Base-by-base conservation (phyloP, 768 basidiomycete genomes). In the Collybia nuda region DNA sequence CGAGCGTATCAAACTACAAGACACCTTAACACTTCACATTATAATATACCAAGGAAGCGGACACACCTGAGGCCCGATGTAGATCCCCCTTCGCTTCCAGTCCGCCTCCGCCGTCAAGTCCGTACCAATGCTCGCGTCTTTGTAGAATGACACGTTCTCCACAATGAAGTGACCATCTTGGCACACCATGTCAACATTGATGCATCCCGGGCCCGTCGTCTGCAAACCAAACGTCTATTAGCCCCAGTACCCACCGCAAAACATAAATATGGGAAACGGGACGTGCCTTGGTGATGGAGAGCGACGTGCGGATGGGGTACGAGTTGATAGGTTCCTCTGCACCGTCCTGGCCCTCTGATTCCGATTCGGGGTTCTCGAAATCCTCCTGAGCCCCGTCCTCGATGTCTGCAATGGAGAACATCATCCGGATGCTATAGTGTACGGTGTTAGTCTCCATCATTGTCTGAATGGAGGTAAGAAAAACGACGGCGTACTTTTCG, bases 371-470 rank as follows among this genome's bases (percentile, higher is more conserved):
- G 5, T 58, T 51, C 32, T 64, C 66, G 4, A 51, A 41, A 37
- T 67, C 61, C 32, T 69, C 66, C n/a, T 56, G 50, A 24, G 68
- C 70, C 22, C 72, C 70, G 22, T 73, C 73, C 58, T 90, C 83
- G 46, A 96, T 76, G 67, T 98, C 95, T 36, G 90, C 86, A 57
- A 96, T 90, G 52, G 93, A 93, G 80, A 98, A 97, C 68, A 93
- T 86, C 63, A 95, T 66, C 26, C 88, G 90, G 67, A 98, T 81
- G 57, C 93, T 95, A 61, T n/a, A 19, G 26, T 7, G 51, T 22
- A 2, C 18, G 2, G 44, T n/a, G 18, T 46, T 38, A 40, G 39
- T 26, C 17, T 15, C 18, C 23, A 32, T 26, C 23, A 40, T 38
- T 18, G 18, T 37, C 38, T 18, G n/a, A 9, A 18, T 5, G 9